phyloP scores from a whole-genome alignment of 1,284 basidiomycete species.

The Microbotryum scabiosae region DNA sequence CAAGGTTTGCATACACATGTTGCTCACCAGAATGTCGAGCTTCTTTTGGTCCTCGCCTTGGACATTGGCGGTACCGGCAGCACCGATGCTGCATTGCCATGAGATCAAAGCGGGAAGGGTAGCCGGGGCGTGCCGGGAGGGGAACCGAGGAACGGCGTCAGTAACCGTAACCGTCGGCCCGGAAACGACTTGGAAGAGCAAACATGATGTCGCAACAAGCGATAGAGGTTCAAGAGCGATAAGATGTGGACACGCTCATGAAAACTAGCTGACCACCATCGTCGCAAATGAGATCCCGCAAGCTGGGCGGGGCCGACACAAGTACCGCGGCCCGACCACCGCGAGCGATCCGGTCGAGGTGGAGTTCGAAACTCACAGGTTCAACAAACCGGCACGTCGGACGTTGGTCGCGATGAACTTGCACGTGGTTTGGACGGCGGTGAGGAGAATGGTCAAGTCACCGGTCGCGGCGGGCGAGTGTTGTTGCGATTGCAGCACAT shows the following conservation, averaged over 20 bases:
- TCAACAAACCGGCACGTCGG: conserved; percentile 91
- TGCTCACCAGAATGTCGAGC: conserved; percentile 60
- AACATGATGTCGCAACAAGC: no score
- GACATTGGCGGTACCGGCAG: conserved; percentile 91
- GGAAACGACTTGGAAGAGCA: no score
- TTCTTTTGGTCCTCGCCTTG: conserved; percentile 99
- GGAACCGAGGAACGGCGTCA: no score
- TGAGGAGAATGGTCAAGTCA: conserved; percentile 88
- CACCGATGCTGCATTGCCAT: conserved; percentile 59
- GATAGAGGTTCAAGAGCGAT: no score
- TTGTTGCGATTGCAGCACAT: conserved; percentile 28
- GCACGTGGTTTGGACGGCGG: conserved; percentile 85
- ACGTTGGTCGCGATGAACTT: conserved; percentile 94
- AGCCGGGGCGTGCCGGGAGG: no score
- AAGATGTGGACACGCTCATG: no score
- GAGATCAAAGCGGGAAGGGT: not conserved
- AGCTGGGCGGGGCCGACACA: no score
- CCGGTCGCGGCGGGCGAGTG: conserved; percentile 56
- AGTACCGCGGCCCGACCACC: not conserved
- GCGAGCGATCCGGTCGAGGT: not conserved
- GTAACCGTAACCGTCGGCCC: no score
- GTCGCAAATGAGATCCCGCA: no score
- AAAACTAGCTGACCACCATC: no score
- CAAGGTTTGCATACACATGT: not conserved
- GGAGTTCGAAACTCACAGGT: conserved; percentile 58